phyloP scores from a whole-genome alignment of 1,139 yeast genomes.

The Nakaseomyces delphensis region DNA sequence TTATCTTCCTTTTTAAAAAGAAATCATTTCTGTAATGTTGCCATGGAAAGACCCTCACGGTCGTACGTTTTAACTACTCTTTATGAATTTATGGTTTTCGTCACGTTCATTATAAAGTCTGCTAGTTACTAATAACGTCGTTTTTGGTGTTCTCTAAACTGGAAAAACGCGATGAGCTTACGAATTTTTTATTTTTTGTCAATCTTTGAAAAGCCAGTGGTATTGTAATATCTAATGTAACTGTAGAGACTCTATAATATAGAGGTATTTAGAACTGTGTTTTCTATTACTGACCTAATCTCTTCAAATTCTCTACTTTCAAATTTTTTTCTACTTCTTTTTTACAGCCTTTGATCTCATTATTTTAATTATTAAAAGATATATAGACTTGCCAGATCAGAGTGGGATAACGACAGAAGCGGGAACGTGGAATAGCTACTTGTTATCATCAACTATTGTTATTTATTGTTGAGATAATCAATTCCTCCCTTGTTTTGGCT shows the following conservation, averaged over 20 bases:
- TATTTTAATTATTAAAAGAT: neutral
- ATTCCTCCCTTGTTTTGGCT: too few relatives aligned
- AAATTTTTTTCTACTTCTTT: neutral
- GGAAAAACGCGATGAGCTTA: constrained; percentile 3
- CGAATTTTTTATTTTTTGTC: neutral
- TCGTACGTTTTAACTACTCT: too few relatives aligned
- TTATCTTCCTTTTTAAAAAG: neutral
- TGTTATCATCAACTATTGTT: too few relatives aligned
- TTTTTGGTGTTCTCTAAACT: neutral
- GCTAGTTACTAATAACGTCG: neutral
- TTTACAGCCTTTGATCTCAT: neutral
- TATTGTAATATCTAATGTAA: neutral
- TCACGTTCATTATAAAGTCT: neutral
- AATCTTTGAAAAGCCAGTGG: too few relatives aligned
- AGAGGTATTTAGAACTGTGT: too few relatives aligned
- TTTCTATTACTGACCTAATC: too few relatives aligned
- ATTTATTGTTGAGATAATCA: too few relatives aligned
- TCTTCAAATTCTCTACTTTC: too few relatives aligned
- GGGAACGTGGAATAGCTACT: too few relatives aligned
- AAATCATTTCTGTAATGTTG: neutral
- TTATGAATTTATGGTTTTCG: too few relatives aligned
- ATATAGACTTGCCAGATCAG: neutral
- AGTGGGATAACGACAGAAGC: neutral
- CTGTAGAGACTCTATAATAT: too few relatives aligned
- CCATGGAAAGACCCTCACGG: too few relatives aligned